Evolutionary conservation across 2,329 filamentous ascomycete genomes (phyloP).

Genomic region (Balansia obtecta): DNA sequence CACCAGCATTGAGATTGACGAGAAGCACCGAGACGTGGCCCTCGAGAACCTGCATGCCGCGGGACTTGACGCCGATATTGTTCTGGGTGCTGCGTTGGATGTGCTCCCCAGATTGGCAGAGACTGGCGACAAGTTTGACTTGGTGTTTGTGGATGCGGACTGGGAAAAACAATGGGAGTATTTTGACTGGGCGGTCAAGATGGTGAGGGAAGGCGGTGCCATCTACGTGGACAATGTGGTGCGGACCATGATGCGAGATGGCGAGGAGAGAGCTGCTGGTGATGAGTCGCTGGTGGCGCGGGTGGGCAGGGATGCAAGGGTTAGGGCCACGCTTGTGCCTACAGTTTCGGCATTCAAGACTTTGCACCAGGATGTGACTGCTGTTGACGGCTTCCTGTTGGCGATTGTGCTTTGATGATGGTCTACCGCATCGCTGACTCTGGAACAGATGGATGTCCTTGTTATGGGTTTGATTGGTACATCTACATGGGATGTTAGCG

Average conservation of each 20-base stretch:
- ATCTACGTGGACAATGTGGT: constrained; percentile 41
- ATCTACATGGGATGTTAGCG: too few relatives aligned
- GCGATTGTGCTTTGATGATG: neutral
- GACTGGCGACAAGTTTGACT: constrained; percentile 31
- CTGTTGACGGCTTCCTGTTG: constrained; percentile 1
- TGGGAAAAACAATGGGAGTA: constrained; percentile 36
- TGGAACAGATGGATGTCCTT: too few relatives aligned
- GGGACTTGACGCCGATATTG: constrained; percentile 30
- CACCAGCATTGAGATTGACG: constrained; percentile 37
- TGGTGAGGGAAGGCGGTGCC: constrained; percentile 26
- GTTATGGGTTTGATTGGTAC: neutral
- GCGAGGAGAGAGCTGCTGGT: neutral
- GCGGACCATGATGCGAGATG: constrained; percentile 6
- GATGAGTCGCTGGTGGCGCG: constrained; percentile 12
- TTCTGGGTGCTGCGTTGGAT: constrained; percentile 31
- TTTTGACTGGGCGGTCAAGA: constrained; percentile 30
- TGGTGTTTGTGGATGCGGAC: constrained; percentile 42
- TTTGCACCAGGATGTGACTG: too few relatives aligned
- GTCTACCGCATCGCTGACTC: too few relatives aligned
- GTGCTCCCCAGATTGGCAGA: constrained; percentile 22
- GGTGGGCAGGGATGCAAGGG: constrained; percentile 13
- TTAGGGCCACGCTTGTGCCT: constrained; percentile 15
- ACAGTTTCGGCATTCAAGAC: constrained; percentile 3
- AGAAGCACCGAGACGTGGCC: constrained; percentile 32
- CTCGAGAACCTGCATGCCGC: constrained; percentile 26